These are phyloP conservation scores for Stentor roeselii DNA, from an alignment of 73 alveolate species.

Conservation along the genomic window DNA sequence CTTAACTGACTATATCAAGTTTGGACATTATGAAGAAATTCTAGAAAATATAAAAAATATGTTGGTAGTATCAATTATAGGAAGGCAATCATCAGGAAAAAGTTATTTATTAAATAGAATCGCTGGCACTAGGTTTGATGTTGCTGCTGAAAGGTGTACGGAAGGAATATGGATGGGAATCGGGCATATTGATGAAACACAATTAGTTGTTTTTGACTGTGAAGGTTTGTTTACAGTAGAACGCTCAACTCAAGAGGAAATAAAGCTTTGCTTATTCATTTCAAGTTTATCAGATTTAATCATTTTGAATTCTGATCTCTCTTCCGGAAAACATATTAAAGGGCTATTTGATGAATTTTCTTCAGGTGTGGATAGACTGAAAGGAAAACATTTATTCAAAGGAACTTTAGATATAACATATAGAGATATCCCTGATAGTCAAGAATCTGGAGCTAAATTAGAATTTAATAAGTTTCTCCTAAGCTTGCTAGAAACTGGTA, in stretches of 20 bases:
- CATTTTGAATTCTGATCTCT: slow-evolving; percentile 53
- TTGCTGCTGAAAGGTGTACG: slow-evolving; percentile 70
- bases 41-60: not conserved
- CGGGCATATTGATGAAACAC: slow-evolving; percentile 4
- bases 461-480: not conserved
- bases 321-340: not conserved
- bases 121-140: slow-evolving; percentile 70
- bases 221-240: slow-evolving; percentile 63
- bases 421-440: slow-evolving; percentile 23
- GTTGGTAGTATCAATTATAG: slow-evolving; percentile 40
- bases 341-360: slow-evolving; percentile 1
- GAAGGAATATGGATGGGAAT: slow-evolving; percentile 76
- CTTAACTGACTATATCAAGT: not conserved
- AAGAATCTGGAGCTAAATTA: not conserved
- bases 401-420: slow-evolving; percentile 10
- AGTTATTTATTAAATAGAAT: slow-evolving; percentile 61
- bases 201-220: slow-evolving; percentile 59
- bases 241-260: slow-evolving; percentile 64
- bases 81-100: slow-evolving; percentile 64
- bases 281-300: slow-evolving; percentile 55
- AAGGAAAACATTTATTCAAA: not conserved
- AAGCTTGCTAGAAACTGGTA: too few relatives aligned
- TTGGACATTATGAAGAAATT: slow-evolving; percentile 18
- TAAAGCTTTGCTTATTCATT: slow-evolving; percentile 44
- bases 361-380: slow-evolving; percentile 14